Base-by-base conservation (phyloP, 176 grass and related monocot species). In the Oryza rufipogon region DNA sequence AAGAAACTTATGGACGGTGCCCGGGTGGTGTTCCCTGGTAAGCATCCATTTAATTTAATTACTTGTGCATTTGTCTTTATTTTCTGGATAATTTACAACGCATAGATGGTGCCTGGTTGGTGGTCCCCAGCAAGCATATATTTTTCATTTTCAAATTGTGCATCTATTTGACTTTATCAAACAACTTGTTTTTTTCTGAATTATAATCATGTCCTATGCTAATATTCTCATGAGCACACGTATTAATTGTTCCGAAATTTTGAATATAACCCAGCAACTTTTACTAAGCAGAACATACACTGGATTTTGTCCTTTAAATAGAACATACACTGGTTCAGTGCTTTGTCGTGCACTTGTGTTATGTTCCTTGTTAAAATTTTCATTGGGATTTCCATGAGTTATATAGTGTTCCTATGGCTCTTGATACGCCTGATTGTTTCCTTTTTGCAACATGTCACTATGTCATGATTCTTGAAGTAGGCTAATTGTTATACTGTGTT, bases 1-100 rank as follows among this genome's bases (percentile, higher is more conserved):
- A 87, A 94, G 81, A 94, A 94, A 78, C 89, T 87, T 69, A 89
- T 94, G 89, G 92, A 94, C 61, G 81, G 89, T 78, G 73, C 83
- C 17, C 86, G 70, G 11, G 84, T 94, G 41, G 68, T 73, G 42
- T 94, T 89, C 74, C 6, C 56, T 87, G 87, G 92, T 94, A 78
- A 84, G 19, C 51, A 66, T 28, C 74, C 83, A 2, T 69, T 41
- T 65, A 64, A 7, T 13, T 30, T 41, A 41, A 41, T 41, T 41
- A 26, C n/a, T 33, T 49, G 25, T 73, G 0, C 48, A 25, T 74
- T 49, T 66, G 45, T 76, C 65, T 60, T 56, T 39, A 16, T 38
- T 83, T 48, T 60, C 2, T 66, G 52, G 26, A 44, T 5, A 25
- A 25, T 19, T 61, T 22, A 61, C 6, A 61, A n/a, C 20, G 7